Evolutionary conservation across 1,139 yeast species (phyloP).

Genomic region (Candida sp.): DNA sequence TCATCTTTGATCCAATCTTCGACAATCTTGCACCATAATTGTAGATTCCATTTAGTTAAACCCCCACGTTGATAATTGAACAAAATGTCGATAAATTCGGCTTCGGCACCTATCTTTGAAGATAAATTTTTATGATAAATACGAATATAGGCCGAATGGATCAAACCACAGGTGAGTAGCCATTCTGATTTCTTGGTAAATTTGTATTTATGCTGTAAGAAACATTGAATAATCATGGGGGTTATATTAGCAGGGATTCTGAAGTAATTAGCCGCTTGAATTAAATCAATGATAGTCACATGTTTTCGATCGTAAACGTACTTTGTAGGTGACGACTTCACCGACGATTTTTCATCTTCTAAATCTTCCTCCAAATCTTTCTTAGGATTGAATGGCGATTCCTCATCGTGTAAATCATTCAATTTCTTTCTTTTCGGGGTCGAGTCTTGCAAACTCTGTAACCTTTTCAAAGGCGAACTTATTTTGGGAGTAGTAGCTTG

Average conservation of each 20-base stretch:
- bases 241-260: constrained; percentile 56
- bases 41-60: constrained; percentile 41
- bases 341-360: constrained; percentile 5
- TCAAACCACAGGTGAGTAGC: constrained; percentile 65
- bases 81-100: constrained; percentile 46
- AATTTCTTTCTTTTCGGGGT: constrained; percentile 1
- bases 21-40: constrained; percentile 50
- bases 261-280: constrained; percentile 60
- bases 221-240: constrained; percentile 47
- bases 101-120: constrained; percentile 45
- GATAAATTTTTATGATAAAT: constrained; percentile 47
- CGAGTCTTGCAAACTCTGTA: constrained; percentile 13
- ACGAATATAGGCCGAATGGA: constrained; percentile 55
- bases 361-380: neutral
- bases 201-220: constrained; percentile 46
- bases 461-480: constrained; percentile 27
- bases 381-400: constrained; percentile 33
- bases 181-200: constrained; percentile 56
- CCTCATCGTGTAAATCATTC: constrained; percentile 14
- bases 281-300: constrained; percentile 46
- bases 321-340: constrained; percentile 11
- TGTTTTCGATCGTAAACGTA: constrained; percentile 23
- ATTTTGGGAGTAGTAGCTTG: neutral
- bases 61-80: constrained; percentile 55
- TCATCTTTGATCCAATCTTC: constrained; percentile 51